A percentile compares a stretch with the other conserved stretches of the same genome.
Conservation (phyloP, 139 green algal species). For the Chlorella sp. region DNA sequence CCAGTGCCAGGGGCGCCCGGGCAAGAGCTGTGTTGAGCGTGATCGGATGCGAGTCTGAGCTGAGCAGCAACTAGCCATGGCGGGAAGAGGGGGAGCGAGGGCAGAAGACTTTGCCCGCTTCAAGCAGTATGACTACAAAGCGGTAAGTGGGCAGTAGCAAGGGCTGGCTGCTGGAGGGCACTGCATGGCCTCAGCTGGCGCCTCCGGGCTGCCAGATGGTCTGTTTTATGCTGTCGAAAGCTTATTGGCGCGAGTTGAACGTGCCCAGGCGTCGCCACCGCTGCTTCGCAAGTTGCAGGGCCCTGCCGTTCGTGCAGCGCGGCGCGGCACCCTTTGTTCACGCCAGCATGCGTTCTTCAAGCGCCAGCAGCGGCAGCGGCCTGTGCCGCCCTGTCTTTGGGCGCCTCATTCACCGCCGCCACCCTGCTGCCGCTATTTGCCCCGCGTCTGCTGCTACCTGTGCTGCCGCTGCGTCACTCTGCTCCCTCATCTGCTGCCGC, state of each 20-base stretch:
- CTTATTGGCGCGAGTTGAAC: too few relatives aligned
- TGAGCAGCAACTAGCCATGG: not conserved
- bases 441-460: not conserved
- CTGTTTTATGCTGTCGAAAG: too few relatives aligned
- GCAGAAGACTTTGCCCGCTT: slow-evolving; percentile 85
- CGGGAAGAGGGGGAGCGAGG: slow-evolving; percentile 36
- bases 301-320: too few relatives aligned
- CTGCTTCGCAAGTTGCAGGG: too few relatives aligned
- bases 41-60: too few relatives aligned
- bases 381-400: not conserved
- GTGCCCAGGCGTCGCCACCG: too few relatives aligned
- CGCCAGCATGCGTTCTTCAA: not conserved
- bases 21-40: too few relatives aligned
- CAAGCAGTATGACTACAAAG: slow-evolving; percentile 97
- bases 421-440: not conserved
- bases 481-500: not conserved
- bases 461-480: not conserved
- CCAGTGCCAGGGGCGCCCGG: too few relatives aligned
- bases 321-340: not conserved
- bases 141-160: slow-evolving; percentile 63
- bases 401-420: not conserved
- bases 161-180: not conserved
- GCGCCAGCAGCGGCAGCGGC: not conserved
- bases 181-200: not conserved
- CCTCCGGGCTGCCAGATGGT: too few relatives aligned